Evolutionary conservation across 2,329 filamentous ascomycete genomes (phyloP), one percentile per base, ranked within the genome.

Genomic region (Clonostachys chloroleuca): DNA sequence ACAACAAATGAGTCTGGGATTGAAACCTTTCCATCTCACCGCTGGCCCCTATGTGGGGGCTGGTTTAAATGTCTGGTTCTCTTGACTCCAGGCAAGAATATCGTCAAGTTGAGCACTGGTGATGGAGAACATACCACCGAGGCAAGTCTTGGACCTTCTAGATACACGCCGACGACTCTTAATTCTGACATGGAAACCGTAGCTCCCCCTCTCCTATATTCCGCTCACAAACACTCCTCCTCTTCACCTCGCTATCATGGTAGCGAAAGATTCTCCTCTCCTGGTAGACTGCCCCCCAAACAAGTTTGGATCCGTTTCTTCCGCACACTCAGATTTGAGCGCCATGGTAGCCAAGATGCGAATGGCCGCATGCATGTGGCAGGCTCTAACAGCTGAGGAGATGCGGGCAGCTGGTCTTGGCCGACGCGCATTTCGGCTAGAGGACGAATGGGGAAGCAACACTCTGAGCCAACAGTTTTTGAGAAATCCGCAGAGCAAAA

Each of bases 361-460:
- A 46, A 87, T 87, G 77, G 78, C 84, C 17, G 86, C 84, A 20
- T 88, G 89, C 61, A 74, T 89, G 47, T 89, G 86, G 85, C 86
- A 90, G 60, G 84, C 86, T 18, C 85, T 87, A 48, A 88, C 84
- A 2, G 85, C 84, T 18, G 86, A 89, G 58, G 85, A 89, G 56
- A 85, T 89, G 80, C 83, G 82, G 52, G 73, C 79, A 44, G 80
- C 86, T 55, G 80, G 81, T 24, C 83, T 89, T 52, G 84, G 83
- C 10, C 74, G 86, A 43, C 77, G 86, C 45, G 85, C 82, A 53
- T 89, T 89, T 65, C 77, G 86, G 36, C 80, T 87, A 43, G 86
- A 89, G 57, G 86, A 90, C 58, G 81, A 87, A 57, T 89, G 85
- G 84, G 78, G 82, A 56, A 74, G 74, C 2, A 84, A 86, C 14